Base-by-base conservation (phyloP, 352 stramenopile species). In the Globisporangium nodosum region DNA sequence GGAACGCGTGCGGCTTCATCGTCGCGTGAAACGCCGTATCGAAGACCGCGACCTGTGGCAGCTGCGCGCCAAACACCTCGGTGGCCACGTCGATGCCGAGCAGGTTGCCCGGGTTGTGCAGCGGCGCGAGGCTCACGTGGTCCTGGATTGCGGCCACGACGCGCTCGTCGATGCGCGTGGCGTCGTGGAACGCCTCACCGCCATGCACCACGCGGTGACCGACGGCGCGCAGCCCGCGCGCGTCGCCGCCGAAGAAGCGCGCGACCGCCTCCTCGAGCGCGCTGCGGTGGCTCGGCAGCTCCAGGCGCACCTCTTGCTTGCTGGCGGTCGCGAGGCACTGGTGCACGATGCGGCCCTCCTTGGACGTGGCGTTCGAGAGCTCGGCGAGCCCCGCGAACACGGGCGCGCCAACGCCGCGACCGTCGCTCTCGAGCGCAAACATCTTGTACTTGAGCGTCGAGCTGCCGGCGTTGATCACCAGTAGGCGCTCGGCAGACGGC, bases 21-120 rank as follows among this genome's bases (percentile, higher is more conserved):
- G 84, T 92, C 53, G 76, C 70, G 63, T 97, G 89, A 75, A 94
- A 97, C 15, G 87, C 84, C 53, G 89, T 97, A 71, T 97, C 89
- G 65, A 96, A 97, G n/a, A 97, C 89, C 4, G 68, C 85, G 40
- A 96, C 80, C 56, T 96, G 78, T 18, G 83, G 81, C 39, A 72
- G 71, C 6, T 54, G 49, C 0, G 68, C 47, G 30, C 79, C 85
- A 66, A 96, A 90, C 15, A 94, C 66, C 48, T 92, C 75, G 3
- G 65, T 82, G 21, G 82, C 79, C 16, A 91, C 80, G 52, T 92
- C 68, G 60, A 97, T 95, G n/a, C 86, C 89, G 37, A 90, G 66
- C 46, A 96, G 56, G 56, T 92, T 93, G 56, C 76, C 76, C 7
- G 89, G 87, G 66, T 97, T 97, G 80, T 97, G 89, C 67, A 94